phyloP scores from a whole-genome alignment of 2,329 filamentous ascomycete genomes.

The Ophiostoma himal-ulmi region DNA sequence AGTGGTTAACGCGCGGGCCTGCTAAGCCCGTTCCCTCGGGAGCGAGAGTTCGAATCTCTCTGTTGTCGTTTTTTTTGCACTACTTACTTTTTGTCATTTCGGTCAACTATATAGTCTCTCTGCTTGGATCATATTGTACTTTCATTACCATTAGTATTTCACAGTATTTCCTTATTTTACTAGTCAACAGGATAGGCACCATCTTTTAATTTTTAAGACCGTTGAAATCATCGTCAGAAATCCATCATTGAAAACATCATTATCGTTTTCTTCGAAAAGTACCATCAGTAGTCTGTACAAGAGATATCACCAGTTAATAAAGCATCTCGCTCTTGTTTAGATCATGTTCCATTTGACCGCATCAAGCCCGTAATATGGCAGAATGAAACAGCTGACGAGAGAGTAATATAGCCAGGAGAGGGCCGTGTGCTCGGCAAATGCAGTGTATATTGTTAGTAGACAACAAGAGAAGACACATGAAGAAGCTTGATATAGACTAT shows the following conservation, averaged over 20 bases:
- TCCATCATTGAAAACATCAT: too few species aligned
- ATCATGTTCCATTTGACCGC: background rate
- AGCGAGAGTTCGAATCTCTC: slow-evolving; percentile 17
- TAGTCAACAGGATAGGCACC: too few species aligned
- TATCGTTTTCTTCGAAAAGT: too few species aligned
- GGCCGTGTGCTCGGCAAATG: slow-evolving; percentile 4
- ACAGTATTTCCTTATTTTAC: too few species aligned
- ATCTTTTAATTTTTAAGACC: too few species aligned
- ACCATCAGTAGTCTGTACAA: background rate
- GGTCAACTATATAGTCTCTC: background rate
- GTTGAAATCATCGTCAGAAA: too few species aligned
- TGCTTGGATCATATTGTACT: too few species aligned
- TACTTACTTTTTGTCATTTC: background rate
- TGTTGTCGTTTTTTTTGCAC: slow-evolving; percentile 6
- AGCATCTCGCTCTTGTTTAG: background rate
- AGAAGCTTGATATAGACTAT: too few species aligned
- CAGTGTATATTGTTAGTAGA: background rate
- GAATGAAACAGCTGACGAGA: background rate
- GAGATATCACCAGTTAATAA: background rate
- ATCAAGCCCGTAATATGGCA: background rate
- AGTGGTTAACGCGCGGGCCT: slow-evolving; percentile 16
- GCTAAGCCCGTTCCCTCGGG: slow-evolving; percentile 16
- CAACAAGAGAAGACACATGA: too few species aligned
- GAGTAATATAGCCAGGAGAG: background rate
- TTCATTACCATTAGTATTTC: too few species aligned